phyloP scores from a whole-genome alignment of 805 yeast genomes.

The Lachancea sp. region DNA sequence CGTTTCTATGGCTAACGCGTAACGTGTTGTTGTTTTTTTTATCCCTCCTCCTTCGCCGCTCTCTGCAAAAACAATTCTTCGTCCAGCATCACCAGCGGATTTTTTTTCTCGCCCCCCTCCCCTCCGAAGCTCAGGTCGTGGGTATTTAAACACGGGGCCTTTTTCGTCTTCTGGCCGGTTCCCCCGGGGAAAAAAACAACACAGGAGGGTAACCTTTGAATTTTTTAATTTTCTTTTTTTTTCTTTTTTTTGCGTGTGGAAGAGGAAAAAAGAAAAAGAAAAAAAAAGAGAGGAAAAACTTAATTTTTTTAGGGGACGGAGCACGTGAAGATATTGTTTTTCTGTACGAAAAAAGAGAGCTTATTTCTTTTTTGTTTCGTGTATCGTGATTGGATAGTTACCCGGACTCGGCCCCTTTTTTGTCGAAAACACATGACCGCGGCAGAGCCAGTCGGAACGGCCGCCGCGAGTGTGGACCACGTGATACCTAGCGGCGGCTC shows the following conservation, averaged over 20 bases:
- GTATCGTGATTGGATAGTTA: too few relatives aligned
- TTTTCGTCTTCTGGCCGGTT: neutral
- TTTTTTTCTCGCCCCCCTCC: neutral
- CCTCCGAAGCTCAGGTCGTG: neutral
- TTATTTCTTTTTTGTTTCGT: too few relatives aligned
- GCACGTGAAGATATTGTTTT: too few relatives aligned
- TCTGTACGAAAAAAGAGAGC: too few relatives aligned
- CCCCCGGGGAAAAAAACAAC: constrained; percentile 1
- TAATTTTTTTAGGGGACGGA: too few relatives aligned
- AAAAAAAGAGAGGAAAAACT: too few relatives aligned
- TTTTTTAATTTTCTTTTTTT: too few relatives aligned
- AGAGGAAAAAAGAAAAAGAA: neutral
- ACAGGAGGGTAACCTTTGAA: neutral
- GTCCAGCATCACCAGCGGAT: neutral
- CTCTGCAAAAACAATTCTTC: too few relatives aligned
- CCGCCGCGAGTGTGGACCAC: neutral
- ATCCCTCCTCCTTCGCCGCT: neutral
- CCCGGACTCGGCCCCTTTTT: too few relatives aligned
- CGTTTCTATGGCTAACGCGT: neutral
- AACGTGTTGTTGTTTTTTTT: neutral
- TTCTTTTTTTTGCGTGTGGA: neutral
- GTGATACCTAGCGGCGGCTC: neutral
- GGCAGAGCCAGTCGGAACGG: neutral
- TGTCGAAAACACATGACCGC: constrained; percentile 2
- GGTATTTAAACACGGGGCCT: constrained; percentile 11